A percentile compares a stretch with the other conserved stretches of the same genome.
These are phyloP conservation scores for Quercus phellos DNA, from an alignment of 331 rosid genomes.

Conservation along the genomic window DNA sequence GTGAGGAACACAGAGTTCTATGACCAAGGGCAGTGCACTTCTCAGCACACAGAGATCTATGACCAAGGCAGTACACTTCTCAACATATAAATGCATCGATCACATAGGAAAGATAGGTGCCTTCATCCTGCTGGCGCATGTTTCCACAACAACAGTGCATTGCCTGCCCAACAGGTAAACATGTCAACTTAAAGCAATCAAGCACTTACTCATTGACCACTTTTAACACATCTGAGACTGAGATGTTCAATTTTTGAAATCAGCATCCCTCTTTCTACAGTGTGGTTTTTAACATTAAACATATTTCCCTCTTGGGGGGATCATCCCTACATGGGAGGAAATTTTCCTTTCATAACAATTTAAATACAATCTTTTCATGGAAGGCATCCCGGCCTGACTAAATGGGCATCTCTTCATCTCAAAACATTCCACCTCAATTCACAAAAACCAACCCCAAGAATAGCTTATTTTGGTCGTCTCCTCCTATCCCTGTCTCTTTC, in stretches of 20 bases:
- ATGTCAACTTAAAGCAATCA: background rate
- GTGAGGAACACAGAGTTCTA: too few species aligned
- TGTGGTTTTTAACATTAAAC: background rate
- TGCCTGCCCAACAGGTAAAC: too few species aligned
- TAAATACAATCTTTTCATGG: background rate
- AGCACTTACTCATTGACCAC: background rate
- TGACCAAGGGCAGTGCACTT: too few species aligned
- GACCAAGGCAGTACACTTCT: too few species aligned
- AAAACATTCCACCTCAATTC: conserved; percentile 3
- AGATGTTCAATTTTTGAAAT: too few species aligned
- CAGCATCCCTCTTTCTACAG: too few species aligned
- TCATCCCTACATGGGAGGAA: background rate
- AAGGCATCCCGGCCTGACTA: background rate
- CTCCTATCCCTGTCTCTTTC: conserved; percentile 57
- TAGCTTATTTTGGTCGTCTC: conserved; percentile 50
- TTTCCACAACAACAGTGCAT: too few species aligned
- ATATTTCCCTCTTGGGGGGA: background rate
- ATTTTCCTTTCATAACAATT: background rate
- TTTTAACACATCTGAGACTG: background rate
- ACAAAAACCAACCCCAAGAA: background rate
- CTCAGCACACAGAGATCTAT: too few species aligned
- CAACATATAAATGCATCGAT: too few species aligned
- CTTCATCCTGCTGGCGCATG: too few species aligned
- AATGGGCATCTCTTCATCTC: background rate
- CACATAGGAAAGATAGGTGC: too few species aligned